A percentile compares a stretch with the other conserved stretches of the same genome.
phyloP scores from a whole-genome alignment of 1,284 basidiomycete genomes.

The Kalmanozyma brasiliensis region DNA sequence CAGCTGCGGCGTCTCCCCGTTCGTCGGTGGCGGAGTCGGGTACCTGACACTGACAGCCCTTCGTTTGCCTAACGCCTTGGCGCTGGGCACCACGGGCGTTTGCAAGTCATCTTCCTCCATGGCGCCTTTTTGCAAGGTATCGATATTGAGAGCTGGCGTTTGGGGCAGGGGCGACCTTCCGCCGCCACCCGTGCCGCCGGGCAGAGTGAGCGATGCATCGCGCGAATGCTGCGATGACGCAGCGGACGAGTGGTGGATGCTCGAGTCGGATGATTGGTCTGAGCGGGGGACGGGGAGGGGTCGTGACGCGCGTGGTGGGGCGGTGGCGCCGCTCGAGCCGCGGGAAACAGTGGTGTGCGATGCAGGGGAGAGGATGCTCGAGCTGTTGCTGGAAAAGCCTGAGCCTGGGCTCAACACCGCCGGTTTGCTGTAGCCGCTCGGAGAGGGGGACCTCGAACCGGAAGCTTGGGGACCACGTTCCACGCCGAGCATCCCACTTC shows the following conservation, averaged over 20 bases:
- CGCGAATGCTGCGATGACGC: conserved; percentile 1
- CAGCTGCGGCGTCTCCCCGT: not conserved
- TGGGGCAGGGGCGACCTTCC: conserved; percentile 13
- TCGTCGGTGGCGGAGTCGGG: conserved; percentile 18
- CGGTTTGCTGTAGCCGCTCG: not conserved
- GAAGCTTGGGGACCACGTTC: no score
- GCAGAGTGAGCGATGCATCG: not conserved
- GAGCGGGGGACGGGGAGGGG: conserved; percentile 31
- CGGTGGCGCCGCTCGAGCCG: not conserved
- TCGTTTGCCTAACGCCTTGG: conserved; percentile 60
- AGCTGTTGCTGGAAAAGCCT: no score
- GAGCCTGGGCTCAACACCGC: not conserved
- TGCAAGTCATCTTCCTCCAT: conserved; percentile 31
- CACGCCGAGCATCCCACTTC: conserved; percentile 9
- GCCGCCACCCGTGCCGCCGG: not conserved
- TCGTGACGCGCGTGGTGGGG: conserved; percentile 14
- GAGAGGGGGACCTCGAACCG: conserved; percentile 14
- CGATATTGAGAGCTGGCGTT: conserved; percentile 19
- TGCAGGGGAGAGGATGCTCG: not conserved
- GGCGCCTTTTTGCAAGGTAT: conserved; percentile 1
- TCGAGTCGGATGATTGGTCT: conserved; percentile 25
- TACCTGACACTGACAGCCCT: conserved; percentile 40
- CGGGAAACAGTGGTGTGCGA: not conserved
- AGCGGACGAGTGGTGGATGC: conserved; percentile 9
- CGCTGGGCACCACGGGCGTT: conserved; percentile 53